Evolutionary conservation across 305 asterid species (phyloP).

Genomic region (Fraxinus albicans): DNA sequence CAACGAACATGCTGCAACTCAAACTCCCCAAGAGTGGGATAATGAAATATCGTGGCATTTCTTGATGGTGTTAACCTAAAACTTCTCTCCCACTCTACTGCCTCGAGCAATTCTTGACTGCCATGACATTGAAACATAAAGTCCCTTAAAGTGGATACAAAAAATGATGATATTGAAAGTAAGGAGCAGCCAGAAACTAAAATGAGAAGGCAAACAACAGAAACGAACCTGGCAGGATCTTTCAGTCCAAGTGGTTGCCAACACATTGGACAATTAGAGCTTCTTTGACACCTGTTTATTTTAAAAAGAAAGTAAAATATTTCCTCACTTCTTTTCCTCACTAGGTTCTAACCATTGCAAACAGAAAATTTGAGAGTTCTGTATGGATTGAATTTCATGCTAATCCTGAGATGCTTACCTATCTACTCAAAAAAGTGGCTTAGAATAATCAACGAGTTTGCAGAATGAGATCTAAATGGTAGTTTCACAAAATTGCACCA

Average conservation of each 20-base stretch:
- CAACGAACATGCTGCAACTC: constrained; percentile 71
- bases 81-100: constrained; percentile 65
- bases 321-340: constrained; percentile 9
- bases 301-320: constrained; percentile 15
- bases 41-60: constrained; percentile 58
- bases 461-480: neutral
- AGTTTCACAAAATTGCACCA: neutral
- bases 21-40: constrained; percentile 66
- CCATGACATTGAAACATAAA: constrained; percentile 14
- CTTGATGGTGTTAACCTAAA: constrained; percentile 58
- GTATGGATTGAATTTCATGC: neutral
- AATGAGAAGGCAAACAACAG: constrained; percentile 14
- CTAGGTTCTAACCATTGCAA: neutral
- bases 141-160: neutral
- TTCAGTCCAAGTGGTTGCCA: constrained; percentile 76
- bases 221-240: constrained; percentile 59
- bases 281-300: constrained; percentile 80
- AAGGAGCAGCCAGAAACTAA: constrained; percentile 1
- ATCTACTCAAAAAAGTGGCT: neutral
- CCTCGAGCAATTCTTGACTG: constrained; percentile 87
- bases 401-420: constrained; percentile 8
- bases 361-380: neutral
- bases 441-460: neutral
- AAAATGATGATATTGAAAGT: neutral
- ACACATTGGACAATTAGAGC: constrained; percentile 96